Evolutionary conservation across 164 flowering plant genomes (phyloP).

Genomic region (Brasenia schreberi): DNA sequence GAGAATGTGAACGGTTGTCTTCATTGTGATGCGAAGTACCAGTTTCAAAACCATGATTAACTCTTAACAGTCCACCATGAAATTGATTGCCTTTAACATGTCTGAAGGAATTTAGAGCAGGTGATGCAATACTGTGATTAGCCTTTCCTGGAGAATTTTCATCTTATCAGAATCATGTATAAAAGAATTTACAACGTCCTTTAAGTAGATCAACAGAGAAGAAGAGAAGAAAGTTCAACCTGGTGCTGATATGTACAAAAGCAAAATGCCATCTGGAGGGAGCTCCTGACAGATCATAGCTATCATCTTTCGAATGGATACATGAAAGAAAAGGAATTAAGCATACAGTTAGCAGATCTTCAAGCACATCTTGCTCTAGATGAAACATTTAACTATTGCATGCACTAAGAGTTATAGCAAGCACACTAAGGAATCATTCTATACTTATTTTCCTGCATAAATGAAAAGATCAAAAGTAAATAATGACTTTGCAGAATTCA

Average conservation of each 20-base stretch:
- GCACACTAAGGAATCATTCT: too few species aligned
- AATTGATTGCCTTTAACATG: neutral
- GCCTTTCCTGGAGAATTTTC: constrained; percentile 38
- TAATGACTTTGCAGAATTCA: too few species aligned
- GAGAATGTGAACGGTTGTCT: constrained; percentile 14
- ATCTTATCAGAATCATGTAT: neutral
- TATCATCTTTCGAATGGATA: constrained; percentile 41
- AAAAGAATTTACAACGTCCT: neutral
- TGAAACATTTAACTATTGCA: neutral
- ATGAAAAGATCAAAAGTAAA: too few species aligned
- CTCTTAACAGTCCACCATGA: neutral
- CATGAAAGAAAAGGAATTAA: constrained; percentile 5
- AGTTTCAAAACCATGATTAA: neutral
- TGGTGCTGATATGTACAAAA: constrained; percentile 75
- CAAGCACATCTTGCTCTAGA: neutral
- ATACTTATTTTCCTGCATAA: too few species aligned
- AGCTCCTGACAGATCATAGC: constrained; percentile 88
- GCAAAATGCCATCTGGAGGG: constrained; percentile 60
- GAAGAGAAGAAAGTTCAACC: constrained; percentile 32
- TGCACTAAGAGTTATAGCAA: neutral
- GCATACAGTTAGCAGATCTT: neutral
- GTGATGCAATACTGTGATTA: constrained; percentile 19
- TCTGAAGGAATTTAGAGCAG: neutral
- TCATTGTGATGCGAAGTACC: constrained; percentile 10
- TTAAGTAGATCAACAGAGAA: neutral